Percentiles rank a stretch among this genome's conserved stretches.
Conservation (phyloP, 192 early-diverging fungal species). For the Dissophora globulifera region DNA sequence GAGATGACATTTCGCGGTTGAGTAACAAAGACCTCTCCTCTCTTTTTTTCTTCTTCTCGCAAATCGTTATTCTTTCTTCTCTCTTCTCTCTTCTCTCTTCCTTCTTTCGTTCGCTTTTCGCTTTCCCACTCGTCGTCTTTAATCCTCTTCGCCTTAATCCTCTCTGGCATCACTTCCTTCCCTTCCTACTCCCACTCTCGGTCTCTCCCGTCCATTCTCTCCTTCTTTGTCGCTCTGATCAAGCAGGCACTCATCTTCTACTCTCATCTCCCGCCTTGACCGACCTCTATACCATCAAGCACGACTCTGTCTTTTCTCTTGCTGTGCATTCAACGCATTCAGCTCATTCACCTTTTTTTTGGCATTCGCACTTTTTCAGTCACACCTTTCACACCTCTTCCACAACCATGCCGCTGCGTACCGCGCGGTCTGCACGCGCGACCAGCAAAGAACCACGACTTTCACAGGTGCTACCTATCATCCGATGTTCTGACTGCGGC, state of each 20-base stretch:
- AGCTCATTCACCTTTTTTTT: not conserved
- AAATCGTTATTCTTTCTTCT: not conserved
- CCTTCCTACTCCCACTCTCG: not conserved
- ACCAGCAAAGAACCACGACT: constrained; percentile 55
- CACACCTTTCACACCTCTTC: not conserved
- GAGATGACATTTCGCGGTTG: too few relatives aligned
- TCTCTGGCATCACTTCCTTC: too few relatives aligned
- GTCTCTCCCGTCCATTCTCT: not conserved
- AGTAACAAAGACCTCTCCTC: not conserved
- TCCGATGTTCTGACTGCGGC: constrained; percentile 69
- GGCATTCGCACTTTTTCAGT: not conserved
- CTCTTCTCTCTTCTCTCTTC: not conserved
- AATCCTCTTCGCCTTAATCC: too few relatives aligned
- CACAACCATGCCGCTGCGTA: not conserved
- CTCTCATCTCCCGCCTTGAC: constrained; percentile 1
- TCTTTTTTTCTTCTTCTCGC: not conserved
- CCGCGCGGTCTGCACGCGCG: not conserved
- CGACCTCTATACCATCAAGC: too few relatives aligned
- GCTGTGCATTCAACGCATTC: too few relatives aligned
- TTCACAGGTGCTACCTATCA: constrained; percentile 62
- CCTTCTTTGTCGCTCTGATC: not conserved
- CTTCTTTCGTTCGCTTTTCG: constrained; percentile 1
- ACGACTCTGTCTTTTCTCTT: too few relatives aligned
- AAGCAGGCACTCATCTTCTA: not conserved
- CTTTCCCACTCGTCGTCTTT: not conserved